Percentiles rank a stretch among this genome's conserved stretches.
Conservation (phyloP, 2,329 filamentous ascomycete species). For the Amphichorda felina region DNA sequence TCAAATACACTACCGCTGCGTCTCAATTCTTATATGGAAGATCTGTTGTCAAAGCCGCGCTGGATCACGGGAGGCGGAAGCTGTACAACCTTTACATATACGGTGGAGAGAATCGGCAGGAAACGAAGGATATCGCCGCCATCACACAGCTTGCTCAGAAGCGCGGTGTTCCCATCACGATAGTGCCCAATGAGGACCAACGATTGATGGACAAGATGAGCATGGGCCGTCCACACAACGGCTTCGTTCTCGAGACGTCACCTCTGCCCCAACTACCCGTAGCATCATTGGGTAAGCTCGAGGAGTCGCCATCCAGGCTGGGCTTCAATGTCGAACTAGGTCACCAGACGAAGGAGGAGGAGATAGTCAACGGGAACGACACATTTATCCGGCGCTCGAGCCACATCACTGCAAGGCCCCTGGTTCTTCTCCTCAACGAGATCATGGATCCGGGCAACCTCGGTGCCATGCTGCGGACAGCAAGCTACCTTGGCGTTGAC, state of each 20-base stretch:
- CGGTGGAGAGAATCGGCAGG: conserved; percentile 41
- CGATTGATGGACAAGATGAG: conserved; percentile 75
- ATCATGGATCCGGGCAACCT: conserved; percentile 83
- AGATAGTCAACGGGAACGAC: conserved; percentile 56
- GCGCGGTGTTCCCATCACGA: conserved; percentile 40
- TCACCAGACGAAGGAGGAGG: conserved; percentile 64
- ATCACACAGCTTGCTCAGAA: conserved; percentile 34
- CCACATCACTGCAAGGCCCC: conserved; percentile 38
- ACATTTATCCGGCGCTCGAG: conserved; percentile 28
- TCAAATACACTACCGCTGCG: conserved; percentile 64
- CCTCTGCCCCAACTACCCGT: conserved; percentile 65
- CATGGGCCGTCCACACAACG: conserved; percentile 76
- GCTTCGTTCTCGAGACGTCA: conserved; percentile 76
- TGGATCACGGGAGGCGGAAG: conserved; percentile 54
- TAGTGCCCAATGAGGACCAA: conserved; percentile 49
- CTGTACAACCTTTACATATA: conserved; percentile 80
- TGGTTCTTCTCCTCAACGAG: conserved; percentile 64
- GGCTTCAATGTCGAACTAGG: conserved; percentile 50
- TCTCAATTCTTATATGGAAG: conserved; percentile 87
- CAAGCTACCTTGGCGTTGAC: conserved; percentile 81
- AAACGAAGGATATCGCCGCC: conserved; percentile 29
- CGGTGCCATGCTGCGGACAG: conserved; percentile 78
- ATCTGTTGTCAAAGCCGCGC: conserved; percentile 67
- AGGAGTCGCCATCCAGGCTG: conserved; percentile 26
- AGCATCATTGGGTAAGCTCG: conserved; percentile 38